phyloP scores from a whole-genome alignment of 208 protist genomes.

The Borovskyia barvae region DNA sequence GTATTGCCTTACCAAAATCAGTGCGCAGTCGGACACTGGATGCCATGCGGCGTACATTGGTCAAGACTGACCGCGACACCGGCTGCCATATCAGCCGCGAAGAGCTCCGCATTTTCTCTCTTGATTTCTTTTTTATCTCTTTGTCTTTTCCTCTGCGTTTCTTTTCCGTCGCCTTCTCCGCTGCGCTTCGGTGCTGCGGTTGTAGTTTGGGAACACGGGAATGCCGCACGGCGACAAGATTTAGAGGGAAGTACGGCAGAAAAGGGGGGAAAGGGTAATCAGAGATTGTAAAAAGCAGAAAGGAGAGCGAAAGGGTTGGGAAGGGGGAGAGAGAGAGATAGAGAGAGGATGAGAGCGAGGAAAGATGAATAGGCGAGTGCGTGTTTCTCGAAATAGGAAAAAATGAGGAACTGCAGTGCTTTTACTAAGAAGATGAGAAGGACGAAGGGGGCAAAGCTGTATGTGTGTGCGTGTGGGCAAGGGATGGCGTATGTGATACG shows the following conservation, averaged over 20 bases:
- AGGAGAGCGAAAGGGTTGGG: not conserved
- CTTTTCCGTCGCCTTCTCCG: constrained; percentile 1
- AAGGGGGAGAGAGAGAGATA: not conserved
- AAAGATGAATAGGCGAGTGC: no score
- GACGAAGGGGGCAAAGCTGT: not conserved
- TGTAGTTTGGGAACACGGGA: no score
- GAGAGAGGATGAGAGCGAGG: not conserved
- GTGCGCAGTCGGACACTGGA: constrained; percentile 58
- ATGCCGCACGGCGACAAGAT: no score
- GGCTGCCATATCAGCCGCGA: constrained; percentile 64
- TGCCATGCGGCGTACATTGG: constrained; percentile 12
- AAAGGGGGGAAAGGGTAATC: no score
- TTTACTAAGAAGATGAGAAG: not conserved
- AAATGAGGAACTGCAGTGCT: not conserved
- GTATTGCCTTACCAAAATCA: constrained; percentile 66
- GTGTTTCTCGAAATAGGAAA: not conserved
- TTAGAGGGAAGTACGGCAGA: no score
- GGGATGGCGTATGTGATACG: no score
- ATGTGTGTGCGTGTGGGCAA: no score
- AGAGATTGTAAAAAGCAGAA: not conserved
- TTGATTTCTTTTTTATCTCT: constrained; percentile 8
- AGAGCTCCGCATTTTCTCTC: constrained; percentile 31
- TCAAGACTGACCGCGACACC: constrained; percentile 13
- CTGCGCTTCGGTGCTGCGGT: no score
- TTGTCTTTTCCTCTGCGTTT: constrained; percentile 1